Evolutionary conservation across 2,329 filamentous ascomycete genomes (phyloP).

Genomic region (Cladophialophora carrionii): DNA sequence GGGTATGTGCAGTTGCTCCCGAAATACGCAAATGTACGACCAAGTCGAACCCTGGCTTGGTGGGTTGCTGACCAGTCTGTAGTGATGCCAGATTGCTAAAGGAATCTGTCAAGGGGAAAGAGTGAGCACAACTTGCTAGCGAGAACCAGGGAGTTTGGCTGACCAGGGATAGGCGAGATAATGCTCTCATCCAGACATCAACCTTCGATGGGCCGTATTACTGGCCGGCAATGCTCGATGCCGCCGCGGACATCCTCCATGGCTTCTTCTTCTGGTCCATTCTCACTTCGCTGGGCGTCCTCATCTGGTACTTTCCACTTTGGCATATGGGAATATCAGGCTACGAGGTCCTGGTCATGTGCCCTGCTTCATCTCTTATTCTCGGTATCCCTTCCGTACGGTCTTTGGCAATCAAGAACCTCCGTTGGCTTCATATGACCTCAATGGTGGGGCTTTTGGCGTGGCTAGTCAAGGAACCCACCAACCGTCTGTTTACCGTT

Average conservation of each 20-base stretch:
- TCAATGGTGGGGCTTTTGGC: constrained; percentile 78
- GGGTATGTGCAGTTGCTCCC: constrained; percentile 99
- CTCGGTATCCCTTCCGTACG: constrained; percentile 73
- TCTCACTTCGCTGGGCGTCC: constrained; percentile 82
- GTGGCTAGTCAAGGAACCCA: constrained; percentile 74
- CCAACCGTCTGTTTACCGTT: constrained; percentile 75
- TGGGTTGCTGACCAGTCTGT: constrained; percentile 44
- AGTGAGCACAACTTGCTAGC: constrained; percentile 61
- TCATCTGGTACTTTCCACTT: constrained; percentile 96
- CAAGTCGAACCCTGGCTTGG: constrained; percentile 44
- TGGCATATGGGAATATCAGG: constrained; percentile 99
- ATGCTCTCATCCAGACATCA: constrained; percentile 66
- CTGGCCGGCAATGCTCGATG: constrained; percentile 74
- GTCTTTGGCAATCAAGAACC: constrained; percentile 67
- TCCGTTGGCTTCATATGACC: constrained; percentile 72
- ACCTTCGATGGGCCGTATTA: constrained; percentile 70
- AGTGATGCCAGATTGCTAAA: constrained; percentile 56
- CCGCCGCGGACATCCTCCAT: constrained; percentile 85
- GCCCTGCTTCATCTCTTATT: constrained; percentile 77
- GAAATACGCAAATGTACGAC: constrained; percentile 70
- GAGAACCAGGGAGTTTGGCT: constrained; percentile 35
- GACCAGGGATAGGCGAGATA: constrained; percentile 67
- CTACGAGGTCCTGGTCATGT: constrained; percentile 88
- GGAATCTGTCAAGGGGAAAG: constrained; percentile 65
- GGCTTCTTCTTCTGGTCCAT: constrained; percentile 98